These are phyloP conservation scores for Cytospora mali DNA, from an alignment of 2,329 filamentous ascomycete genomes.

Conservation along the genomic window DNA sequence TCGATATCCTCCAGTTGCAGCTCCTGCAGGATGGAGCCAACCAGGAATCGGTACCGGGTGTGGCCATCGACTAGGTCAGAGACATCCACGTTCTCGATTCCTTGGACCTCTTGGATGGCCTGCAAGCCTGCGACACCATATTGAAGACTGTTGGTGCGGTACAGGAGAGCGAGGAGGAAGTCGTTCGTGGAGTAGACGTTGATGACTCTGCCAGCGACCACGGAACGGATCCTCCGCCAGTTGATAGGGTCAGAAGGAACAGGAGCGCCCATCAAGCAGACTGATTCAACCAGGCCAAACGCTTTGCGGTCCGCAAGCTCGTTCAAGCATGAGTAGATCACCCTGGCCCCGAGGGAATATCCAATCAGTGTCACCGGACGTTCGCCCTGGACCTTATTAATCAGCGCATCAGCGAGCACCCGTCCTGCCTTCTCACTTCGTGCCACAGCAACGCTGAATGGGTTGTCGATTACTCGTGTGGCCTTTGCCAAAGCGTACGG, in stretches of 20 bases:
- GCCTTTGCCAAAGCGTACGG: conserved; percentile 68
- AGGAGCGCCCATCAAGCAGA: conserved; percentile 80
- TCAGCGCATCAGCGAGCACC: conserved; percentile 79
- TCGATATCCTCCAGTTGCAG: conserved; percentile 25
- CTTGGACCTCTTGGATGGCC: conserved; percentile 67
- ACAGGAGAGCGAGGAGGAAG: conserved; percentile 83
- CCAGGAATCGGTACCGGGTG: conserved; percentile 44
- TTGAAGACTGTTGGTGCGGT: conserved; percentile 80
- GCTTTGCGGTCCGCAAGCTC: conserved; percentile 75
- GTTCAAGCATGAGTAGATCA: conserved; percentile 82
- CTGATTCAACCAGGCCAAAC: conserved; percentile 83
- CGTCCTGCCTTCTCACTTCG: conserved; percentile 79
- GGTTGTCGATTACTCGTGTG: conserved; percentile 77
- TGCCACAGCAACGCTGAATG: conserved; percentile 75
- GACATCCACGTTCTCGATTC: conserved; percentile 61
- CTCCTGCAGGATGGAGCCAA: conserved; percentile 50
- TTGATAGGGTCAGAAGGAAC: conserved; percentile 70
- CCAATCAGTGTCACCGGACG: conserved; percentile 79
- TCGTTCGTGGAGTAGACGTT: conserved; percentile 90
- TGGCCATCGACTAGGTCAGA: conserved; percentile 52
- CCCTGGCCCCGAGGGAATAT: conserved; percentile 78
- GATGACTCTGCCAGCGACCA: conserved; percentile 79
- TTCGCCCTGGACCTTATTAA: conserved; percentile 81
- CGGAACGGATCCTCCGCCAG: conserved; percentile 76
- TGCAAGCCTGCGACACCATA: conserved; percentile 84